phyloP scores from a whole-genome alignment of 2,329 filamentous ascomycete species.

The Nigrospora osmanthi region DNA sequence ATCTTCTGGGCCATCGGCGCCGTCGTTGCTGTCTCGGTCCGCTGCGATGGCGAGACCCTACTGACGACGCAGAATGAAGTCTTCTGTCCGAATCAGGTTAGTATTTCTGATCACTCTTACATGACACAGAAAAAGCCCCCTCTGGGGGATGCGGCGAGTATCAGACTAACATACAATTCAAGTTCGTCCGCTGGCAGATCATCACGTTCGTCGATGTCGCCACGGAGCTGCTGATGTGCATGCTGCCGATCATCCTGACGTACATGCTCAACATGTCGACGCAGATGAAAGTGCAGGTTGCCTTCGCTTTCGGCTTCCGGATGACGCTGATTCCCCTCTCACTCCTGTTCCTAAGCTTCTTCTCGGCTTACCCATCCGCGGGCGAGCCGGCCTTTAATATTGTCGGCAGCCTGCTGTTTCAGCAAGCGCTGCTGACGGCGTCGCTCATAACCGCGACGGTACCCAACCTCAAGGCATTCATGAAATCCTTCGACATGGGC shows the following conservation, averaged over 20 bases:
- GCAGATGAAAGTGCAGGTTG: constrained; percentile 9
- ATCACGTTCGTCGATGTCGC: constrained; percentile 2
- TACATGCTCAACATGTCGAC: constrained; percentile 10
- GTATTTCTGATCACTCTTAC: not conserved
- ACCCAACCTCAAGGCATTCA: constrained; percentile 13
- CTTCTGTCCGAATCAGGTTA: constrained; percentile 6
- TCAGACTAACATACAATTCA: not conserved
- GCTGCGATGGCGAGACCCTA: constrained; percentile 2
- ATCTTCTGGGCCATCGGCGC: constrained; percentile 6
- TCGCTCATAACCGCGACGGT: constrained; percentile 13
- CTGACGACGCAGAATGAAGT: constrained; percentile 1
- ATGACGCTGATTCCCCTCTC: constrained; percentile 9
- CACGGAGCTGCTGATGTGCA: constrained; percentile 10
- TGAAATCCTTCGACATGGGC: constrained; percentile 10
- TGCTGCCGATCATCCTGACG: constrained; percentile 6
- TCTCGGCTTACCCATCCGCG: constrained; percentile 4
- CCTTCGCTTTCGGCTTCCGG: constrained; percentile 12
- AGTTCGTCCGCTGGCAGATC: not conserved
- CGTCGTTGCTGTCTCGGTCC: not conserved
- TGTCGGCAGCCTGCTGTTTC: constrained; percentile 8
- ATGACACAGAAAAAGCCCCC: no score
- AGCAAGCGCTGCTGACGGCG: constrained; percentile 10
- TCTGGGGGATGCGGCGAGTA: no score
- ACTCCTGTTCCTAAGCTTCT: constrained; percentile 5
- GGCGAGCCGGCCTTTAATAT: constrained; percentile 8